Conservation (phyloP, 176 grass and related monocot species). For the Carex littledalei region DNA sequence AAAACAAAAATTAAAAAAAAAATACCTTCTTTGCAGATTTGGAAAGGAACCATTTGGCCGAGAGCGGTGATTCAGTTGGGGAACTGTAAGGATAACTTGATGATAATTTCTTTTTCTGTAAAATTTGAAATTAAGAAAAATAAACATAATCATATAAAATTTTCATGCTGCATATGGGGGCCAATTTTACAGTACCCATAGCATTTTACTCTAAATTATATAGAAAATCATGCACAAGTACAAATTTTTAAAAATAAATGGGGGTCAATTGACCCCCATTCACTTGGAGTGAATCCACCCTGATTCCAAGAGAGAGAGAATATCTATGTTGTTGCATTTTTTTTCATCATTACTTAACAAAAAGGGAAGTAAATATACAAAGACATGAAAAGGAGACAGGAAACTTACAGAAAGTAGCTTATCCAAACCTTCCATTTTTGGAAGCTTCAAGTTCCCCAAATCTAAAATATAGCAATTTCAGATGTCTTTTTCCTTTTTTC, state of each 20-base stretch:
- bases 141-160: too few relatives aligned
- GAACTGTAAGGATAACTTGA: neutral
- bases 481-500: neutral
- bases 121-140: neutral
- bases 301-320: too few relatives aligned
- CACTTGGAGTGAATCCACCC: too few relatives aligned
- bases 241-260: too few relatives aligned
- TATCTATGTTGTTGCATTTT: neutral
- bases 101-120: constrained; percentile 15
- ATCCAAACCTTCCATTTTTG: constrained; percentile 81
- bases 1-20: neutral
- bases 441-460: constrained; percentile 53
- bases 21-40: constrained; percentile 76
- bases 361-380: neutral
- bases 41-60: constrained; percentile 75
- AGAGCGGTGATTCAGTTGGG: constrained; percentile 27
- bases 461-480: constrained; percentile 36
- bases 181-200: too few relatives aligned
- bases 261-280: too few relatives aligned
- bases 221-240: too few relatives aligned
- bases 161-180: too few relatives aligned
- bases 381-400: neutral
- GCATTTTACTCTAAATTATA: too few relatives aligned
- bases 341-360: neutral
- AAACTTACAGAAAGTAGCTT: constrained; percentile 64